A percentile compares a stretch with the other conserved stretches of the same genome.
Evolutionary conservation across 495 filamentous ascomycete species (phyloP).

Genomic region (Penicillium cataractarum): DNA sequence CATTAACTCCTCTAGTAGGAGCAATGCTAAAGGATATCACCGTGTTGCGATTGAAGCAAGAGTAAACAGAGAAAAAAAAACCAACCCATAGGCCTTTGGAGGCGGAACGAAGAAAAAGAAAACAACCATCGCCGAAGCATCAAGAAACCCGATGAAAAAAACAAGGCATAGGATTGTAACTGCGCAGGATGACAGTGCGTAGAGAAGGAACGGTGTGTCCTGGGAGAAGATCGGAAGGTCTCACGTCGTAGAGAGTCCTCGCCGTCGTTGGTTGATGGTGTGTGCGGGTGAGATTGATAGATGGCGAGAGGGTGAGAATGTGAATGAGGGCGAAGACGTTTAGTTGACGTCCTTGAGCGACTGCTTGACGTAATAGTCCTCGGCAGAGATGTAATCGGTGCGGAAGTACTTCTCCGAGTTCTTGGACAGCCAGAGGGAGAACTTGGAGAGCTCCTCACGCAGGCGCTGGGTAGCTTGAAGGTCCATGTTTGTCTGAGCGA

Average conservation of each 20-base stretch:
- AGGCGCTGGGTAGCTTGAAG: conserved; percentile 81
- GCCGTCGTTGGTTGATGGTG: not conserved
- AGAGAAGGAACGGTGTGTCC: not conserved
- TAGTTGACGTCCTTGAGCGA: not conserved
- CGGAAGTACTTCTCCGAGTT: conserved; percentile 76
- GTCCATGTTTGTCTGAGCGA: conserved; percentile 98
- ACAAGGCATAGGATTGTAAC: not conserved
- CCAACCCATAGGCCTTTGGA: not conserved
- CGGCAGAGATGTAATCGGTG: conserved; percentile 71
- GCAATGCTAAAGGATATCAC: conserved; percentile 8
- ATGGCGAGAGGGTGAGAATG: not conserved
- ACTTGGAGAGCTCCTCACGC: conserved; percentile 80
- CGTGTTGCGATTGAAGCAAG: not conserved
- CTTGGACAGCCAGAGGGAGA: conserved; percentile 78
- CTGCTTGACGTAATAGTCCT: conserved; percentile 42
- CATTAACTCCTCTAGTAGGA: conserved; percentile 3
- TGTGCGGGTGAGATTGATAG: not conserved
- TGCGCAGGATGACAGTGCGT: not conserved
- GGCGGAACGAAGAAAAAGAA: not conserved
- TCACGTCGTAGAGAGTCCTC: not conserved
- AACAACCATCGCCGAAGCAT: not conserved
- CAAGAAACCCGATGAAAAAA: not conserved
- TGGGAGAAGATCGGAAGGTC: not conserved
- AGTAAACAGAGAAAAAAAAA: not conserved
- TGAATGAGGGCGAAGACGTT: not conserved